Conservation (phyloP, 1,139 yeast genomes). For the Yamadazyma friedrichii region DNA sequence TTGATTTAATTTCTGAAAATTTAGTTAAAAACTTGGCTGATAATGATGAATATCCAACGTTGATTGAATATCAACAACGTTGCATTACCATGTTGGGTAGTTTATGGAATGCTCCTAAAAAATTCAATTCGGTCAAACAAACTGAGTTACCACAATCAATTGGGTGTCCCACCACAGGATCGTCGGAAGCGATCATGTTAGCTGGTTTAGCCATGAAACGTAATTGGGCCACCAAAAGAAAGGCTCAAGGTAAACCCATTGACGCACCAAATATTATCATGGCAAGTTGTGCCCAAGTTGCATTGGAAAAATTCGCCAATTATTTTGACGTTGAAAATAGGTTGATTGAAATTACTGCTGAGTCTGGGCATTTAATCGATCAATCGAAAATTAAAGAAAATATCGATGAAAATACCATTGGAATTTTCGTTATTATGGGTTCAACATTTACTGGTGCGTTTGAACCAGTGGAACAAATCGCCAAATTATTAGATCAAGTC, state of each 20-base stretch:
- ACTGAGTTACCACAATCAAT: constrained; percentile 44
- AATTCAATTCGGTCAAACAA: constrained; percentile 26
- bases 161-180: constrained; percentile 93
- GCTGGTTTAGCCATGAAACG: constrained; percentile 93
- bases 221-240: constrained; percentile 72
- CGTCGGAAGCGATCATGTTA: constrained; percentile 90
- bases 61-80: constrained; percentile 76
- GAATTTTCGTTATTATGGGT: constrained; percentile 84
- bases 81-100: constrained; percentile 78
- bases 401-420: constrained; percentile 90
- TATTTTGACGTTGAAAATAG: constrained; percentile 91
- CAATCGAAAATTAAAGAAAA: constrained; percentile 54
- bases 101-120: constrained; percentile 74
- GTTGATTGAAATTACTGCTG: constrained; percentile 61
- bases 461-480: constrained; percentile 68
- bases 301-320: constrained; percentile 89
- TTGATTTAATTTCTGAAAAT: constrained; percentile 61
- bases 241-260: constrained; percentile 56
- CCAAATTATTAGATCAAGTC: constrained; percentile 61
- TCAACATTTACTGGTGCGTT: constrained; percentile 93
- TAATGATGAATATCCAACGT: constrained; percentile 88
- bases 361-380: constrained; percentile 66
- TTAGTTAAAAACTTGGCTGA: constrained; percentile 87
- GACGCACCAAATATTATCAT: constrained; percentile 80
- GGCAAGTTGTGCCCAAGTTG: constrained; percentile 97